Conservation (phyloP, 1,139 yeast species). For the Candida sanyaensis region DNA sequence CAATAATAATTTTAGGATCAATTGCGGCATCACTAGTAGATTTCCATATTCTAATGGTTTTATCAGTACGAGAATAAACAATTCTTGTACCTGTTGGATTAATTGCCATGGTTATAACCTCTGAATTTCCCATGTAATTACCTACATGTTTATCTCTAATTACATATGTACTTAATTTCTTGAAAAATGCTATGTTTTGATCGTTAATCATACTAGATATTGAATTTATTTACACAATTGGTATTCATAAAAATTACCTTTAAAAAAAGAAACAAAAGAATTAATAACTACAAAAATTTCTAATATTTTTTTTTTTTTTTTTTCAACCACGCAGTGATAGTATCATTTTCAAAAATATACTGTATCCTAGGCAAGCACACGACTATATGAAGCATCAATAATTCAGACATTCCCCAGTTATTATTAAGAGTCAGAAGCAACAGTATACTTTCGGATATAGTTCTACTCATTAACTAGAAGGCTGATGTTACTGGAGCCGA, state of each 20-base stretch:
- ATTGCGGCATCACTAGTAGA: constrained; percentile 27
- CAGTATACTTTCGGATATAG: too few species aligned
- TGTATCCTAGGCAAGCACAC: too few species aligned
- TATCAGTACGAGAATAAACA: constrained; percentile 49
- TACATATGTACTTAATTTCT: constrained; percentile 21
- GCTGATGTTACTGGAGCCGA: too few species aligned
- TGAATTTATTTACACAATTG: neutral
- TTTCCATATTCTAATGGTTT: constrained; percentile 46
- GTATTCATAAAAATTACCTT: neutral
- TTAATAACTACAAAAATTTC: too few species aligned
- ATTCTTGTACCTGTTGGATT: constrained; percentile 47
- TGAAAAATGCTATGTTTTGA: constrained; percentile 21
- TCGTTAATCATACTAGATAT: constrained; percentile 7
- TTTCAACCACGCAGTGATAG: too few species aligned
- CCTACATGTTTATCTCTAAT: constrained; percentile 32
- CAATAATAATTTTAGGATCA: constrained; percentile 41
- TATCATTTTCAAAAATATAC: too few species aligned
- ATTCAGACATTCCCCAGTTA: too few species aligned
- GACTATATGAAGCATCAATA: too few species aligned
- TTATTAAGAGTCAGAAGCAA: too few species aligned
- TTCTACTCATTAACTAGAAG: too few species aligned
- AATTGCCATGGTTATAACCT: constrained; percentile 31
- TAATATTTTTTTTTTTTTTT: too few species aligned
- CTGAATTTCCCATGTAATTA: constrained; percentile 24
- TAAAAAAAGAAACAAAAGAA: too few species aligned